Base-by-base conservation (phyloP, 2,329 filamentous ascomycete species). In the Fonsecaea pugnacius region DNA sequence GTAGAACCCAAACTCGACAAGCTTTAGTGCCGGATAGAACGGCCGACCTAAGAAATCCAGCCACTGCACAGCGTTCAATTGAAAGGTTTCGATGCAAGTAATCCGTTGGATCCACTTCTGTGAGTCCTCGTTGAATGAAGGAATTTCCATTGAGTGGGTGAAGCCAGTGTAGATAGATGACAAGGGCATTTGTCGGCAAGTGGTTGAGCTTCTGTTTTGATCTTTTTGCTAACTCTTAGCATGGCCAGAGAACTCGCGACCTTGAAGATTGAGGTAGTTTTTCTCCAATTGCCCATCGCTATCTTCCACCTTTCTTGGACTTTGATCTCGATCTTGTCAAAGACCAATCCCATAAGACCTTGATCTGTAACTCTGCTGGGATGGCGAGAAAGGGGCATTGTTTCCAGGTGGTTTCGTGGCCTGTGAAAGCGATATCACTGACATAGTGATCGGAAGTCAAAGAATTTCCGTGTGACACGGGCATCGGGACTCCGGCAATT, bases 291-390 rank as follows among this genome's bases (percentile, higher is more conserved):
- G 32, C 16, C 10, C 7, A 27, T 18, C 24, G 9, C 9, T 9
- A n/a, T 5, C 18, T 14, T 2, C 12, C 10, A 8, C 24, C 4
- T 16, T 12, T 9, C 4, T 36, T 12, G 14, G 14, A n/a, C 40
- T 6, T 21, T 40, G n/a, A 40, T 36, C 27, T 36, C 27, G 18
- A 40, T 30, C 27, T 32, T 32, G 12, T 30, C 35, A 8, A 54
- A 54, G 21, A 54, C 32, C 12, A 27, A 54, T 2, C 43, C 43
- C 9, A n/a, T 60, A 54, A 54, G 9, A 60, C 46, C 24, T 33
- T 35, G 6, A 54, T 4, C 38, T 50, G 35, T 30, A 60, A 43
- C 14, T 60, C 58, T n/a, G 35, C 5, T 18, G 35, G 50, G 24
- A 60, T 32, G 10, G 48, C 46, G 1, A 54, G 33, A 18, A 60